phyloP scores from a whole-genome alignment of 164 flowering plant genomes.

The Vitis rotundifolia region DNA sequence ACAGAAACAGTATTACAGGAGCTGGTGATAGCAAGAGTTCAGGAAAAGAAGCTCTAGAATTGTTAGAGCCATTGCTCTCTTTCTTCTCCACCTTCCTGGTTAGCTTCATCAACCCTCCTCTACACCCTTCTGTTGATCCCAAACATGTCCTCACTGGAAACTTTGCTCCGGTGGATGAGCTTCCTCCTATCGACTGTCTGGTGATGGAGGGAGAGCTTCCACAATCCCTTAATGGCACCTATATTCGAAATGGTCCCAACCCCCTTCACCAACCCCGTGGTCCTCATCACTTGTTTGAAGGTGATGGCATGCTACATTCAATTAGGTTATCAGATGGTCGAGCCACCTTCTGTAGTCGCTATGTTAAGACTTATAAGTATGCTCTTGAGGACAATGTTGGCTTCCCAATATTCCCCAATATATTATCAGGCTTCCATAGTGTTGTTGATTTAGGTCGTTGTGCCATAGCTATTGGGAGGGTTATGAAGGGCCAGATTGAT shows the following conservation, averaged over 20 bases:
- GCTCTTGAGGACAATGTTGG: not conserved
- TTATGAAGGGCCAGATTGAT: slow-evolving; percentile 5
- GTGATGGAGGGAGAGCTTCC: slow-evolving; percentile 15
- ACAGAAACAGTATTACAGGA: no score
- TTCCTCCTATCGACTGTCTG: slow-evolving; percentile 4
- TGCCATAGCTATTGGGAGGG: not conserved
- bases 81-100: no score
- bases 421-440: slow-evolving; percentile 13
- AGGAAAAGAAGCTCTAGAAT: no score
- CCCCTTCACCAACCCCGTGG: slow-evolving; percentile 14
- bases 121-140: slow-evolving; percentile 20
- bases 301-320: slow-evolving; percentile 32
- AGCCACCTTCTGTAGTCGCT: slow-evolving; percentile 14
- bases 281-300: slow-evolving; percentile 23
- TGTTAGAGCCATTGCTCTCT: no score
- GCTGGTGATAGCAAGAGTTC: no score
- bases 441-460: not conserved
- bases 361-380: slow-evolving; percentile 15
- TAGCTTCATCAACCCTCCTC: slow-evolving; percentile 8
- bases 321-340: slow-evolving; percentile 8
- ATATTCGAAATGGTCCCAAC: slow-evolving; percentile 29
- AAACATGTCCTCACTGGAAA: slow-evolving; percentile 11
- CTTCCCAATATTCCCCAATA: slow-evolving; percentile 6
- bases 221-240: slow-evolving; percentile 11
- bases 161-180: slow-evolving; percentile 26